Evolutionary conservation across 495 filamentous ascomycete genomes (phyloP), one percentile per base, ranked within the genome.

Genomic region (Lasiosphaeriaceae sp.): DNA sequence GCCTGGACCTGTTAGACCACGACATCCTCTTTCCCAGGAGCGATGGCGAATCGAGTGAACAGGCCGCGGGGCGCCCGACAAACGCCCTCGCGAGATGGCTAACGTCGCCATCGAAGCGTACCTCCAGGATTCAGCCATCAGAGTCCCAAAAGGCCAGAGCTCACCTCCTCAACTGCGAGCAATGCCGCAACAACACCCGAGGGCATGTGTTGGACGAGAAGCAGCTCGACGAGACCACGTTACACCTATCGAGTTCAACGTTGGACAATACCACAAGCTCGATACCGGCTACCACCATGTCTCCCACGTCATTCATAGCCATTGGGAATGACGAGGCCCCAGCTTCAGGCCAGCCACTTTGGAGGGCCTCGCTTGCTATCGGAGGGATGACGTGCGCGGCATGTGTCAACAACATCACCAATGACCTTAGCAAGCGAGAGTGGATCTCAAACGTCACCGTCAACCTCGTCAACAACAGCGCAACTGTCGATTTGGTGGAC

Each of bases 341-440:
- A 17, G 8, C 31, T 11, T n/a, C 50, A 11, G 2, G 26, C 5
- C 62, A 59, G 14, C 64, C 46, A 2, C 50, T 66, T 12, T 81
- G 79, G 71, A 71, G 77, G 47, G 88, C 81, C 17, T 83, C 84
- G 3, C 75, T 90, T 52, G 83, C 86, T 3, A 85, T 96, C 54
- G 83, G 80, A 31, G 90, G 90, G 29, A 94, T 96, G 89, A 94
- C 88, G 6, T 96, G 92, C 68, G 83, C 83, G 14, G 78, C 87
- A 3, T 96, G 92, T 64, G 80, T 83, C n/a, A 82, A 81, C 39
- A 76, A 74, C 46, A 81, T 96, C 60, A 88, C 81, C 23, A 72
- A 83, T 37, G 83, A 81, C 1, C 65, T 96, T n/a, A 71, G 85
- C 48, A 77, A 82, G 52, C 73, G 82, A 17, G 63, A 80, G 17